These are phyloP conservation scores for Gaillardinia entomophila DNA, from an alignment of 805 yeast species.

Conservation along the genomic window DNA sequence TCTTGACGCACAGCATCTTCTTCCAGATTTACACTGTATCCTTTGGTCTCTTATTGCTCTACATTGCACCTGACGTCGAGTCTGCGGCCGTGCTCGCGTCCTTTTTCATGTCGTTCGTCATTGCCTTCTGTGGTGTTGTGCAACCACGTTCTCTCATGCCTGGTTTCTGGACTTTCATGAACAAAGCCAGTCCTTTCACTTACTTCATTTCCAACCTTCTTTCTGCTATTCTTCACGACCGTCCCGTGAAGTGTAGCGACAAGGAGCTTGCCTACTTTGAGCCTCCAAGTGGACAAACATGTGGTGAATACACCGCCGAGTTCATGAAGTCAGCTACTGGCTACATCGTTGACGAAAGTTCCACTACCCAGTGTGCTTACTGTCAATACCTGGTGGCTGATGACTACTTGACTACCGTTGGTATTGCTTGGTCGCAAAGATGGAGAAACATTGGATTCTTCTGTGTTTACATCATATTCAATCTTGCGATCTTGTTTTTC, in stretches of 20 bases:
- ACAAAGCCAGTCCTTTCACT: constrained; percentile 42
- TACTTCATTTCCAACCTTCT: constrained; percentile 52
- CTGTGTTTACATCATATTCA: constrained; percentile 53
- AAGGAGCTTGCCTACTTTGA: constrained; percentile 21
- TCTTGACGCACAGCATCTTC: constrained; percentile 40
- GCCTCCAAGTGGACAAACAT: constrained; percentile 55
- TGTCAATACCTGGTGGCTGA: constrained; percentile 44
- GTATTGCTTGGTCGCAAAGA: constrained; percentile 39
- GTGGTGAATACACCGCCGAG: constrained; percentile 46
- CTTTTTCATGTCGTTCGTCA: constrained; percentile 49
- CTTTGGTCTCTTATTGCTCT: constrained; percentile 46
- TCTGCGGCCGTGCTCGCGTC: constrained; percentile 59
- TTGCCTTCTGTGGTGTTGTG: constrained; percentile 58
- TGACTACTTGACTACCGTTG: constrained; percentile 38
- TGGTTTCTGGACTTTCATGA: constrained; percentile 45
- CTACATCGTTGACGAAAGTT: constrained; percentile 49
- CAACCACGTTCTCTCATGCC: constrained; percentile 41
- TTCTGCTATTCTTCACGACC: constrained; percentile 36
- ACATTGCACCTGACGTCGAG: constrained; percentile 59
- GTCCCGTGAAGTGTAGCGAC: constrained; percentile 43
- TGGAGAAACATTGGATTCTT: constrained; percentile 68
- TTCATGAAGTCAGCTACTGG: constrained; percentile 46
- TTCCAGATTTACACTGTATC: constrained; percentile 37
- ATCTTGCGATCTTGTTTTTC: constrained; percentile 36
- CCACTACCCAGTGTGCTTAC: constrained; percentile 43